A percentile compares a stretch with the other conserved stretches of the same genome.
Evolutionary conservation across 176 grass and related monocot genomes (phyloP).

Genomic region (Carex kokanica): DNA sequence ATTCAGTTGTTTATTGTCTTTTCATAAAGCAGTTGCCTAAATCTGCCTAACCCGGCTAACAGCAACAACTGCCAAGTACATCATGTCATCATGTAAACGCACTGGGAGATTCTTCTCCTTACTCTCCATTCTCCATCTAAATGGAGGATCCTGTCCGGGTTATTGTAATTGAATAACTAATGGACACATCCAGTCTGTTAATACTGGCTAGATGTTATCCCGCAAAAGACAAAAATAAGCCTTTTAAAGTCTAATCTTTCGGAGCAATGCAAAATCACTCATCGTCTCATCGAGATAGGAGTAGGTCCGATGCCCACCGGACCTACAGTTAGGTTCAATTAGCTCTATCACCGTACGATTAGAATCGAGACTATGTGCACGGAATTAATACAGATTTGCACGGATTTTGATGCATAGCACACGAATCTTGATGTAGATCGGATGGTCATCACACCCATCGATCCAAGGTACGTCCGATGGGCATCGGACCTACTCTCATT

Average conservation of each 20-base stretch:
- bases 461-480: too few relatives aligned
- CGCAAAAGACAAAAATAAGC: neutral
- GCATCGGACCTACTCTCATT: too few relatives aligned
- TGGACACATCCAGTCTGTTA: neutral
- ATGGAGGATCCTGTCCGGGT: neutral
- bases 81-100: neutral
- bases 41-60: neutral
- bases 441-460: too few relatives aligned
- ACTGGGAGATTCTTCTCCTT: neutral
- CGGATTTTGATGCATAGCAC: too few relatives aligned
- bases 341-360: too few relatives aligned
- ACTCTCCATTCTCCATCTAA: neutral
- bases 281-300: neutral
- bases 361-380: too few relatives aligned
- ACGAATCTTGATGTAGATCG: too few relatives aligned
- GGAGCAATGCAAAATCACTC: neutral
- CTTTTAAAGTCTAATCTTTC: neutral
- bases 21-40: neutral
- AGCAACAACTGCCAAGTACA: neutral
- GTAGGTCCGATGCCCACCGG: too few relatives aligned
- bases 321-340: too few relatives aligned
- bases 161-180: neutral
- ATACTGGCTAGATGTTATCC: neutral
- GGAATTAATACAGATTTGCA: too few relatives aligned
- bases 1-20: neutral